phyloP scores from a whole-genome alignment of 2,329 filamentous ascomycete genomes.

The Microdochium nivale region DNA sequence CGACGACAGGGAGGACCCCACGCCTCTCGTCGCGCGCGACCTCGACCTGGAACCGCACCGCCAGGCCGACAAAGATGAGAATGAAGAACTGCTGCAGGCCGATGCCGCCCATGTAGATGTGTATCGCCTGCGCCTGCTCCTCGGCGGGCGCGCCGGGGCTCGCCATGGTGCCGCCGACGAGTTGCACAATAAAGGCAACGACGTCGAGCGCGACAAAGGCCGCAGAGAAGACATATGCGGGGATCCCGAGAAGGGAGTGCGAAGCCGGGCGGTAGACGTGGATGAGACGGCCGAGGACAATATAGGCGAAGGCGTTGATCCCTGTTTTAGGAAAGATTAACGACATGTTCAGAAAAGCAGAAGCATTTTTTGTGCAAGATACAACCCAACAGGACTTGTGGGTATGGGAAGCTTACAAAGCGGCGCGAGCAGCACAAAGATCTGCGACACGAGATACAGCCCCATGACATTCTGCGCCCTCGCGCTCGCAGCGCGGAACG shows the following conservation, averaged over 20 bases:
- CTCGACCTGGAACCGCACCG: conserved; percentile 25
- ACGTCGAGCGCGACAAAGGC: conserved; percentile 33
- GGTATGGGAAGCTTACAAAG: conserved; percentile 12
- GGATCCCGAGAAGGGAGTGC: conserved; percentile 25
- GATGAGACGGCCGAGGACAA: conserved; percentile 35
- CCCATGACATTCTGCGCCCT: conserved; percentile 15
- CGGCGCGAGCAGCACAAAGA: conserved; percentile 19
- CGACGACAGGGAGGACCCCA: not conserved
- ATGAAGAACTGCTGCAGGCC: conserved; percentile 42
- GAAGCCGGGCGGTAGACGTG: conserved; percentile 28
- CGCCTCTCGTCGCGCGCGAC: conserved; percentile 12
- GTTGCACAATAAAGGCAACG: conserved; percentile 23
- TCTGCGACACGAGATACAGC: conserved; percentile 14
- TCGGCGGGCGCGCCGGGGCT: conserved; percentile 14
- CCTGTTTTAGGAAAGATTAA: conserved; percentile 16
- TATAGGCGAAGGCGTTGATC: conserved; percentile 39
- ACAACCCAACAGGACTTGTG: no score
- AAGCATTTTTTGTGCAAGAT: no score
- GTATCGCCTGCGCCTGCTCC: conserved; percentile 21
- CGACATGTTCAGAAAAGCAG: no score
- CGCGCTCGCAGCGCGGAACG: conserved; percentile 18
- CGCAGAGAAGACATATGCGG: conserved; percentile 24
- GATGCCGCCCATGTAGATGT: conserved; percentile 45
- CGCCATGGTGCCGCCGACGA: conserved; percentile 22
- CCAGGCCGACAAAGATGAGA: conserved; percentile 32